Evolutionary conservation across 192 early-diverging fungal species (phyloP), one percentile per base, ranked within the genome.

Genomic region (Chytriomyces sp.): DNA sequence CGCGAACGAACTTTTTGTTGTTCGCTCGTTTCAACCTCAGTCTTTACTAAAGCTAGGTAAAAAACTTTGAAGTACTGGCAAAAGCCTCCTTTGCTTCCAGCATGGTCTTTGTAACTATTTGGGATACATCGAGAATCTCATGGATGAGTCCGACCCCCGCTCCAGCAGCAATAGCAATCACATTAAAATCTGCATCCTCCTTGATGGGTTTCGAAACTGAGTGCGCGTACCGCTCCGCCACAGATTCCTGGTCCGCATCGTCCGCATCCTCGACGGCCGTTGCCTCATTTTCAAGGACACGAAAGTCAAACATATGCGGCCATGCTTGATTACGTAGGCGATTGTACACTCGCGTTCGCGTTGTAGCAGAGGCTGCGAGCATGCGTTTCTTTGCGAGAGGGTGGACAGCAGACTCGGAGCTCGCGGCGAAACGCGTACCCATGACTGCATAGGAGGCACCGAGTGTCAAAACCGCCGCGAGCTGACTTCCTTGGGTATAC

Each of bases 361-460:
- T 57, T 19, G 55, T 57, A 26, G 30, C 8, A 7, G 10, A 10
- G 7, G 65, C 65, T 22, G 19, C 52, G 17, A 67, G n/a, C 12
- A 67, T 52, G 54, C 44, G 44, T 28, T 67, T 22, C 53, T 67
- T 67, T 5, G 52, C 52, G 17, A 17, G 19, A 30, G 6, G 8
- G 33, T 67, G 65, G 19, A 67, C 30, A 6, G 54, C 44, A 8
- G 65, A 38, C 30, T 67, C 65, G 17, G 8, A 7, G 12, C 39
- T 22, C 53, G 72, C 77, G 64, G 73, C 69, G 52, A 83, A 83
- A 40, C 81, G 75, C 37, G 81, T 82, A 26, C 81, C 81, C 37
- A 83, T 73, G 28, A 82, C 76, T 1, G 73, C 81, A 1, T 81
- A 81, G 10, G 72, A 65, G 1, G 81, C 81, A 0, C 81, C 81